Base-by-base conservation (phyloP, 164 flowering plant species). In the Stephania yunnanensis region DNA sequence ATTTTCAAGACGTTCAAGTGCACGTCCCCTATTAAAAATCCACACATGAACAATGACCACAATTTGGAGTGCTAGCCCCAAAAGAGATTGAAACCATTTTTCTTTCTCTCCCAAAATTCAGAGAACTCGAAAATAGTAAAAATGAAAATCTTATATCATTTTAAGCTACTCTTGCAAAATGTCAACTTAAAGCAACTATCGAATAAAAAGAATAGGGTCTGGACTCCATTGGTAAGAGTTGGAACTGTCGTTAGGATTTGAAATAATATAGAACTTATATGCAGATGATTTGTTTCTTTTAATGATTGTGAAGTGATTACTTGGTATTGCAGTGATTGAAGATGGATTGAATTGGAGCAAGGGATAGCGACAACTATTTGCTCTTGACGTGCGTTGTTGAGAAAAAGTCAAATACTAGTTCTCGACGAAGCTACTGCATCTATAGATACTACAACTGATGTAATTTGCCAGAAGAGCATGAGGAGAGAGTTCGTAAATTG, bases 371-470 rank as follows among this genome's bases (percentile, higher is more conserved):
- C 93, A 89, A 42, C 70, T 90, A 36, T 89, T 91, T 68, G 87
- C 91, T 74, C 76, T 91, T 71, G 96, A 10, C 88, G 95, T 11
- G 90, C 89, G 7, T 55, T 91, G 65, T 74, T 90, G 48, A 85
- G 85, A 78, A 87, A 87, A 83, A 84, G 90, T 74, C 69, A 77
- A 46, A 85, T 89, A 61, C 77, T 89, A n/a, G 88, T 89, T 30
- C 90, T 91, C 10, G 95, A 91, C 75, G 93, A 91, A 83, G 95
- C 95, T 52, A 89, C 95, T 9, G 93, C 93, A 25, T 91, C 90
- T 0, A 81, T 89, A 6, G 94, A 89, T 80, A 87, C 85, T 78
- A 81, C 89, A 63, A 89, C 92, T 1, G 92, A 90, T 48, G 31
- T 80, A 1, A 81, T 87, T 72, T 79, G 89, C 66, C 94, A 90